phyloP scores from a whole-genome alignment of 257 asterid species.

The Solanum medicagineum region DNA sequence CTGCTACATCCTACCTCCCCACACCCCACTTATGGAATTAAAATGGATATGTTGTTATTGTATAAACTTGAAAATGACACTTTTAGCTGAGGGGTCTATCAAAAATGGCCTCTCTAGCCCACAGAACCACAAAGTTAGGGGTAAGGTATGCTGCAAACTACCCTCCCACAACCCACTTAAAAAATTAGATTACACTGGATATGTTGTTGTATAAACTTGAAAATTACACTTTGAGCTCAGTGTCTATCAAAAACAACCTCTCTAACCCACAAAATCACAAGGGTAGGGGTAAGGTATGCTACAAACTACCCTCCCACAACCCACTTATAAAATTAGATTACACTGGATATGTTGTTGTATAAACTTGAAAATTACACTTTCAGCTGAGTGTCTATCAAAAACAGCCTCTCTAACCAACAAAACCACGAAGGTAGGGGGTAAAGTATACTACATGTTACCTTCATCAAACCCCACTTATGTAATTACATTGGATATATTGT shows the following conservation, averaged over 20 bases:
- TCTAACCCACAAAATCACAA: not conserved
- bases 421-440: not conserved
- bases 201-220: not conserved
- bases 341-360: not conserved
- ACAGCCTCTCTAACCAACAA: not conserved
- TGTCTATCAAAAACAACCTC: too few relatives aligned
- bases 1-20: not conserved
- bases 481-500: too few relatives aligned
- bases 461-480: not conserved
- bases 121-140: not conserved
- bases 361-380: not conserved
- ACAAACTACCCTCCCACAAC: not conserved
- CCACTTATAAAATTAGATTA: too few relatives aligned
- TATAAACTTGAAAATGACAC: not conserved
- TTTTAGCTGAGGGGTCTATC: not conserved
- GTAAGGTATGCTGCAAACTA: not conserved
- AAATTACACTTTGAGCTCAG: not conserved
- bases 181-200: not conserved
- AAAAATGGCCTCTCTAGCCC: not conserved
- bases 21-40: not conserved
- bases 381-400: not conserved
- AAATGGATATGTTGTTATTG: too few relatives aligned
- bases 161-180: not conserved
- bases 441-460: not conserved
- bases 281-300: not conserved